Evolutionary conservation across 345 rosid species (phyloP).

Genomic region (Eucalyptus sp.): DNA sequence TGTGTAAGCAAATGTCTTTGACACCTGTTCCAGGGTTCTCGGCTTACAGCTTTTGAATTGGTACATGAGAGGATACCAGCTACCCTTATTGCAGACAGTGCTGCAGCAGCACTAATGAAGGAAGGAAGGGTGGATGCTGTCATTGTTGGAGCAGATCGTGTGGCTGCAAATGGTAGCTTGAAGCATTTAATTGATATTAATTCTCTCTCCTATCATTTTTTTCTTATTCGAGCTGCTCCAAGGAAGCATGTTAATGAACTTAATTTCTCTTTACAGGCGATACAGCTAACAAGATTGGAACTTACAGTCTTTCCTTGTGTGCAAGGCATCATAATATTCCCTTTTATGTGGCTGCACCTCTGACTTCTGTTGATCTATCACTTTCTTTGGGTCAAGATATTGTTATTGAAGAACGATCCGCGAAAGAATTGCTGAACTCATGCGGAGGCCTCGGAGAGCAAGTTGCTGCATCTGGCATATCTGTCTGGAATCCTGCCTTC

Average conservation of each 20-base stretch:
- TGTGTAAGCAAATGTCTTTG: background rate
- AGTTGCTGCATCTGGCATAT: conserved; percentile 86
- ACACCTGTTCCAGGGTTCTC: conserved; percentile 53
- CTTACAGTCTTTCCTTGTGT: conserved; percentile 84
- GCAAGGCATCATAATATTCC: conserved; percentile 64
- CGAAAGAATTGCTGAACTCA: conserved; percentile 60
- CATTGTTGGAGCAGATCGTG: conserved; percentile 93
- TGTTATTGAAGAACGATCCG: conserved; percentile 71
- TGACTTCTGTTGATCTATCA: conserved; percentile 74
- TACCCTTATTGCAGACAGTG: conserved; percentile 84
- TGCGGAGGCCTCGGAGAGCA: conserved; percentile 95
- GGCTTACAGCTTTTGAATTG: conserved; percentile 93
- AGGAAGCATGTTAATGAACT: background rate
- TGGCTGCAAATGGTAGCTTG: conserved; percentile 70
- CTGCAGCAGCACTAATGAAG: conserved; percentile 91
- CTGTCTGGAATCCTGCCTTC: conserved; percentile 95
- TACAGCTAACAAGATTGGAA: conserved; percentile 97
- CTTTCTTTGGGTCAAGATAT: conserved; percentile 72
- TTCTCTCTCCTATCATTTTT: background rate
- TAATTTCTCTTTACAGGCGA: conserved; percentile 37
- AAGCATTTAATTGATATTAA: background rate
- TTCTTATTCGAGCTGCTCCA: background rate
- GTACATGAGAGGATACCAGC: conserved; percentile 89
- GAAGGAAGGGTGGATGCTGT: conserved; percentile 66
- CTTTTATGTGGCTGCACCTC: conserved; percentile 86